Evolutionary conservation across 257 asterid species (phyloP), one percentile per base, ranked within the genome.

Genomic region (Ligustrum vulgare): DNA sequence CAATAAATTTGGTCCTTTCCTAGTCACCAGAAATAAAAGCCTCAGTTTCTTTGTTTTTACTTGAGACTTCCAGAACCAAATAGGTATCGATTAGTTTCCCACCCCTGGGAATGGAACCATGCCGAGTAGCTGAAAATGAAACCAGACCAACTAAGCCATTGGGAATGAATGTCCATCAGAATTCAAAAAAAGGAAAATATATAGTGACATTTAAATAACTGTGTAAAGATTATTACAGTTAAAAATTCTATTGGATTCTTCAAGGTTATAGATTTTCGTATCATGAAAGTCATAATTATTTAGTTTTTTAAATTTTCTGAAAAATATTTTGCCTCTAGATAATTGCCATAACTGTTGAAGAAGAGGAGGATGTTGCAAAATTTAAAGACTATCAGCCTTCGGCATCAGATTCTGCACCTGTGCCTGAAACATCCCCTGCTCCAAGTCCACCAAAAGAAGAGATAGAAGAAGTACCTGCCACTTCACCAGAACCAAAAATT

Each of bases 271-370:
- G 69, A 60, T 60, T 39, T 18, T 12, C 25, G 34, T 60, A 22
- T 60, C 37, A 41, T 67, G 41, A 45, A 31, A 34, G 66, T 76
- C 25, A 18, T 33, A 25, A 64, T 28, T 65, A 47, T 36, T 75
- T 70, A 67, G 70, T 62, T 54, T 56, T 70, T 39, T 69, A 49
- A 45, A 77, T 80, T 82, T 79, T 76, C 70, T 54, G 78, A 64
- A 70, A 70, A 45, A 28, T 73, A 12, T 33, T 71, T 70, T 75
- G 68, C 66, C 58, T 47, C 51, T 77, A 93, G 99, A 78, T 87
- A 74, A 95, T 95, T 81, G 89, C 94, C 74, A 76, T 90, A 47
- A 95, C 97, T 31, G 98, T 95, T 77, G 97, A 95, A 87, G 99
- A 93, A 69, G 97, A 93, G 88, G 97, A 70, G 72, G 95, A 86